phyloP scores from a whole-genome alignment of 1,284 basidiomycete species.

The Singerocomus rubriflavus region DNA sequence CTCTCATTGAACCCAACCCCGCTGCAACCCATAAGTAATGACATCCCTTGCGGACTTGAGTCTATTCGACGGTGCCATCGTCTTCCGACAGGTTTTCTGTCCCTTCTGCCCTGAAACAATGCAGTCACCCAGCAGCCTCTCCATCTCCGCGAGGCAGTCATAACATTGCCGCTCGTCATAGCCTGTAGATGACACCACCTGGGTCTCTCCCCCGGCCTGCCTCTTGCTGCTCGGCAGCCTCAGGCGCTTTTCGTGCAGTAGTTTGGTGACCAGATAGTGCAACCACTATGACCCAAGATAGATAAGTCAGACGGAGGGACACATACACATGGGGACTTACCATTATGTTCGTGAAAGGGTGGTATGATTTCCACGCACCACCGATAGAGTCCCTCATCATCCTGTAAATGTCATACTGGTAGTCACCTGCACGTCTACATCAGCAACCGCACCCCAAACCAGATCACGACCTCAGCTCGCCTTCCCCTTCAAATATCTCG shows the following conservation, averaged over 20 bases:
- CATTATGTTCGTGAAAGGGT: constrained; percentile 86
- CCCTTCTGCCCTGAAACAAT: constrained; percentile 16
- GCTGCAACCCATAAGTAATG: constrained; percentile 24
- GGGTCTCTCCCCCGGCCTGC: constrained; percentile 12
- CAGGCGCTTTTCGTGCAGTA: constrained; percentile 67
- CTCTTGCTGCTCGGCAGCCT: constrained; percentile 42
- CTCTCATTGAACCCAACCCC: constrained; percentile 28
- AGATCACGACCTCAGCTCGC: constrained; percentile 34
- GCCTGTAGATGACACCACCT: constrained; percentile 10
- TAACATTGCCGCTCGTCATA: constrained; percentile 34
- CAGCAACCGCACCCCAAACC: not conserved
- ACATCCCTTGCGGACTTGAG: constrained; percentile 32
- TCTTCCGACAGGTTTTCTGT: constrained; percentile 28
- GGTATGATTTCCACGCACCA: constrained; percentile 68
- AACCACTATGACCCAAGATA: constrained; percentile 60
- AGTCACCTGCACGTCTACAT: constrained; percentile 56
- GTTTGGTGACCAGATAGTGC: constrained; percentile 72
- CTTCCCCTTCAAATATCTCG: constrained; percentile 82
- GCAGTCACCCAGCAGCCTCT: constrained; percentile 26
- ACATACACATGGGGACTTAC: constrained; percentile 42
- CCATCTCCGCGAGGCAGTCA: constrained; percentile 34
- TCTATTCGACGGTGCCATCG: constrained; percentile 12
- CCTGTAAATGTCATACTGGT: constrained; percentile 94
- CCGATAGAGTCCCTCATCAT: constrained; percentile 70
- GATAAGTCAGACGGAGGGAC: constrained; percentile 4